Base-by-base conservation (phyloP, 805 yeast genomes). In the Nakazawaea anatomiae region DNA sequence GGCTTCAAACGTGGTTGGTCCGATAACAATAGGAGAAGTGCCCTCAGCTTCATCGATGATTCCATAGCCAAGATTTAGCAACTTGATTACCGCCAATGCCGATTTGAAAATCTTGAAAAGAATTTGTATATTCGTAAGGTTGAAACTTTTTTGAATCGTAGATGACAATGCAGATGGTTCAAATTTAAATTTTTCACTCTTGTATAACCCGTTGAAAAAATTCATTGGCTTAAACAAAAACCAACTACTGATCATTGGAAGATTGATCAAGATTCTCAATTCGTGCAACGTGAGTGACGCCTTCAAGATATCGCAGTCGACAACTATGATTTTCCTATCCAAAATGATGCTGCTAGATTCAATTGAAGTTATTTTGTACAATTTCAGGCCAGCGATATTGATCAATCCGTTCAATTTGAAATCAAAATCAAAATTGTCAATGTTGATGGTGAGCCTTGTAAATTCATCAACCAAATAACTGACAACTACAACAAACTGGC, bases 1-100 rank as follows among this genome's bases (percentile, higher is more conserved):
- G 1, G 66, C 50, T 5, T 56, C 52, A 29, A 59, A 60, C 42
- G 56, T 60, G 18, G 58, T 55, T 7, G 70, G 70, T 5, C 71
- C 69, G 36, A 63, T 62, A 39, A 64, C 53, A 4, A 64, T 66
- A 6, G 65, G 64, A 1, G 53, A 38, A 2, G 43, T 50, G 2
- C 60, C 50, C 0, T 41, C 14, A 7, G 39, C 44, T 39, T 63
- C 68, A 4, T 62, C 63, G n/a, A 67, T 58, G 6, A 62, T 60
- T 9, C 76, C 77, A 51, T 65, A 62, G 4, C 75, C 77, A 7
- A 75, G 47, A 46, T 73, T 74, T 14, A 76, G 50, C 27, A 73
- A 49, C 10, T 63, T 55, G 6, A 71, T 62, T 10, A 68, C 57
- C 8, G 67, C 69, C 34, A 62, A 54, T 1, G 71, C 58, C 1